phyloP scores from a whole-genome alignment of 306 rosid genomes.

The Cucurbita moschata region DNA sequence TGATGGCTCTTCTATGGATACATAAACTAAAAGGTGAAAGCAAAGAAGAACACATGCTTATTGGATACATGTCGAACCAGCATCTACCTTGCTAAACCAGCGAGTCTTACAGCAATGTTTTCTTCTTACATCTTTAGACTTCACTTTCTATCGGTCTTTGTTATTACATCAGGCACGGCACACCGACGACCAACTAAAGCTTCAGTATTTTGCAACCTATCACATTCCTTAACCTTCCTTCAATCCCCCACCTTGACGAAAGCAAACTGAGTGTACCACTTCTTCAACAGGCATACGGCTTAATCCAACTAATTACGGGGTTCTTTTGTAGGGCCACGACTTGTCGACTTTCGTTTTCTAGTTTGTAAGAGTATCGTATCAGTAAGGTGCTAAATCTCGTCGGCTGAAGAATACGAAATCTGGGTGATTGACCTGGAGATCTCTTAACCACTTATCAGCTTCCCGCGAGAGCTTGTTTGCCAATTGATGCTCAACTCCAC shows the following conservation, averaged over 20 bases:
- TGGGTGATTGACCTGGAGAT: conserved; percentile 30
- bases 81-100: neutral
- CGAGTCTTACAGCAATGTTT: neutral
- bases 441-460: conserved; percentile 36
- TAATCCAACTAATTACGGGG: neutral
- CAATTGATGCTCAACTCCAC: conserved; percentile 23
- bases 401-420: conserved; percentile 31
- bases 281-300: neutral
- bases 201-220: neutral
- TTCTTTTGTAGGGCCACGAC: neutral
- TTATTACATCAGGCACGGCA: neutral
- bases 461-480: conserved; percentile 22
- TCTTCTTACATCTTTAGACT: neutral
- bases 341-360: neutral
- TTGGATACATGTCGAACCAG: neutral
- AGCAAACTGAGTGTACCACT: neutral
- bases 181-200: neutral
- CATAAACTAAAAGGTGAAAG: neutral
- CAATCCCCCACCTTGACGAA: neutral
- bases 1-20: neutral
- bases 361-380: neutral
- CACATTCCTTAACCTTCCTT: neutral
- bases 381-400: neutral
- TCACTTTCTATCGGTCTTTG: neutral
- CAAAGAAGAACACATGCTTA: neutral